These are phyloP conservation scores for Rhizophagus prolifer DNA, from an alignment of 192 early-diverging fungal species.

Conservation along the genomic window DNA sequence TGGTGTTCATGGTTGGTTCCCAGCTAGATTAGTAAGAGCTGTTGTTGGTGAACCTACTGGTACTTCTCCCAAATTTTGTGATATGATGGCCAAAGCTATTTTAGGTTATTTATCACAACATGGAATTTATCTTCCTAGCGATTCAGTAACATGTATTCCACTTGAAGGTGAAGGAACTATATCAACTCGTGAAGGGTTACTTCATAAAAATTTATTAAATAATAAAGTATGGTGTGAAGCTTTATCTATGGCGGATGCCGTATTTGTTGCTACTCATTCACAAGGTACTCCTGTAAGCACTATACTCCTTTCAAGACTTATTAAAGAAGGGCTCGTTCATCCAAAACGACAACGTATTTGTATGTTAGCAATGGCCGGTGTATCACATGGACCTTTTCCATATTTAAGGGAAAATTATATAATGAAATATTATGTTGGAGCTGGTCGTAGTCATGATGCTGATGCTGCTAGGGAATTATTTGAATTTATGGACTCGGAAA, in stretches of 20 bases:
- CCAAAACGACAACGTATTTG: constrained; percentile 67
- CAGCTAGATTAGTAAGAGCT: constrained; percentile 66
- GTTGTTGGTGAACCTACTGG: constrained; percentile 93
- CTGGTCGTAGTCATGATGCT: constrained; percentile 51
- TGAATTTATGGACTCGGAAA: constrained; percentile 84
- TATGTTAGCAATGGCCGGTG: constrained; percentile 91
- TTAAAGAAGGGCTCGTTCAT: constrained; percentile 61
- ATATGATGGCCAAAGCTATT: constrained; percentile 79
- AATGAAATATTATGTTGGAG: constrained; percentile 70
- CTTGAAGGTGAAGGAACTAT: constrained; percentile 92
- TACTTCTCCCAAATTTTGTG: constrained; percentile 84
- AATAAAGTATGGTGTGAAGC: constrained; percentile 45
- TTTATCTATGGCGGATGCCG: constrained; percentile 62
- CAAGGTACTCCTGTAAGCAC: constrained; percentile 92
- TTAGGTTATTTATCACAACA: constrained; percentile 53
- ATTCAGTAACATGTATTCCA: constrained; percentile 72
- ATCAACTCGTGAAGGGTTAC: constrained; percentile 78
- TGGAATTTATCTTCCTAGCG: constrained; percentile 45
- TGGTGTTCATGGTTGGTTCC: constrained; percentile 93
- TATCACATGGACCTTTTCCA: constrained; percentile 87
- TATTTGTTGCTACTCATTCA: constrained; percentile 89
- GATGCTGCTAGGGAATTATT: constrained; percentile 92
- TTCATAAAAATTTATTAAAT: constrained; percentile 72
- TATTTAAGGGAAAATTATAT: constrained; percentile 78
- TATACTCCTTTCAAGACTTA: constrained; percentile 71